phyloP scores from a whole-genome alignment of 257 asterid species.

The Solanum habrochaites region DNA sequence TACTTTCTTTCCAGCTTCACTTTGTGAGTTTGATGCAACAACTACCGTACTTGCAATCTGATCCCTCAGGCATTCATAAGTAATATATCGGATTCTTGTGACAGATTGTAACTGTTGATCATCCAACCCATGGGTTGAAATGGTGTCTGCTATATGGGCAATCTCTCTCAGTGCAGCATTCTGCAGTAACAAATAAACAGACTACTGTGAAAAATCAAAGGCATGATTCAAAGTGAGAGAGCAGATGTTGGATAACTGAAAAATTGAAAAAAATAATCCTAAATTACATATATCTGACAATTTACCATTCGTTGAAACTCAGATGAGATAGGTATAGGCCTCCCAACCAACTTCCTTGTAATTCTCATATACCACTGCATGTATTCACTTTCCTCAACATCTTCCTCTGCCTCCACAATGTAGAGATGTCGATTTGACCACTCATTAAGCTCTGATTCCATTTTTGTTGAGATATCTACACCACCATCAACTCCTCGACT shows the following conservation, averaged over 20 bases:
- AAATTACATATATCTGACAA: not conserved
- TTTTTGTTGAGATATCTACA: conserved; percentile 65
- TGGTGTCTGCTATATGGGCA: conserved; percentile 58
- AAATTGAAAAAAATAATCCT: not conserved
- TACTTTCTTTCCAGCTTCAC: conserved; percentile 37
- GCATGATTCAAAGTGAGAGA: not conserved
- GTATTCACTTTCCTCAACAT: conserved; percentile 70
- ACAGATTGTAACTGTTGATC: conserved; percentile 65
- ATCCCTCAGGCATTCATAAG: conserved; percentile 73
- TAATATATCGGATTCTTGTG: conserved; percentile 53
- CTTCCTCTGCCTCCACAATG: conserved; percentile 83
- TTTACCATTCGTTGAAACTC: conserved; percentile 91
- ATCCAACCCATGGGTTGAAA: conserved; percentile 82
- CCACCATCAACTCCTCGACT: conserved; percentile 98
- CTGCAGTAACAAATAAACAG: conserved; percentile 14
- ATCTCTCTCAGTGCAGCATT: conserved; percentile 74
- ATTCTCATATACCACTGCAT: conserved; percentile 69
- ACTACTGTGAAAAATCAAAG: conserved; percentile 4
- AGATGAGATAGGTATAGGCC: conserved; percentile 81
- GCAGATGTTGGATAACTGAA: not conserved
- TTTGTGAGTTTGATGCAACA: conserved; percentile 26
- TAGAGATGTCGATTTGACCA: conserved; percentile 72
- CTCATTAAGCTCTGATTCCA: conserved; percentile 81
- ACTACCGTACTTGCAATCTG: conserved; percentile 34
- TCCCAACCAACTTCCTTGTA: conserved; percentile 73